Base-by-base conservation (phyloP, 257 asterid species). In the Nemophila menziesii region DNA sequence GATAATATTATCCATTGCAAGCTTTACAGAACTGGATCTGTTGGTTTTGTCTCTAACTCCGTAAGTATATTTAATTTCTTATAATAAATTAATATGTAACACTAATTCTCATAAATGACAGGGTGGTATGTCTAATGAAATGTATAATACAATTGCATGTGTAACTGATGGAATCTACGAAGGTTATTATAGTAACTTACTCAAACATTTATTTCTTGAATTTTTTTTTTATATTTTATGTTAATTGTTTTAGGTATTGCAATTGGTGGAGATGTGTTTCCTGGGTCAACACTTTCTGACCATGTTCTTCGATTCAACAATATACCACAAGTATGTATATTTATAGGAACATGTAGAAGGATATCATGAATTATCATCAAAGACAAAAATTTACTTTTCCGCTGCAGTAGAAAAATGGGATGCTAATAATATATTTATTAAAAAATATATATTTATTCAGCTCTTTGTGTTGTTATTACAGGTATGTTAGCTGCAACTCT, bases 91-190 rank as follows among this genome's bases (percentile, higher is more conserved):
- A 51, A 49, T 41, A 44, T 23, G 49, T 62, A 50, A 66, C 48
- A 46, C 16, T 36, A 39, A n/a, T 43, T 52, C 33, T 68, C 49
- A 39, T 51, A 23, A 61, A 46, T 39, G 71, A 27, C 83, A 85
- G 99, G 99, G 99, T 48, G 99, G 99, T 49, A 85, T 90, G 99
- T 90, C 99, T 33, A 90, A 90, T 20, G 96, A 90, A 55, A 58
- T 90, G 45, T 90, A 90, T 80, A 90, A 82, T 67, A 54, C 96
- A 42, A 75, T 90, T 63, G 99, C 99, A 52, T 86, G 99, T 58
- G 99, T 90, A 46, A 81, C 96, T 0, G 96, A 85, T 64, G 99
- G 99, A 62, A 79, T 90, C 54, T 90, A 81, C 69, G 99, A 90
- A 84, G 99, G 99, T 85, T 43, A 59, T 65, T 23, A 44, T 33